Base-by-base conservation (phyloP, 2,329 filamentous ascomycete genomes). In the Penicillium sp. region DNA sequence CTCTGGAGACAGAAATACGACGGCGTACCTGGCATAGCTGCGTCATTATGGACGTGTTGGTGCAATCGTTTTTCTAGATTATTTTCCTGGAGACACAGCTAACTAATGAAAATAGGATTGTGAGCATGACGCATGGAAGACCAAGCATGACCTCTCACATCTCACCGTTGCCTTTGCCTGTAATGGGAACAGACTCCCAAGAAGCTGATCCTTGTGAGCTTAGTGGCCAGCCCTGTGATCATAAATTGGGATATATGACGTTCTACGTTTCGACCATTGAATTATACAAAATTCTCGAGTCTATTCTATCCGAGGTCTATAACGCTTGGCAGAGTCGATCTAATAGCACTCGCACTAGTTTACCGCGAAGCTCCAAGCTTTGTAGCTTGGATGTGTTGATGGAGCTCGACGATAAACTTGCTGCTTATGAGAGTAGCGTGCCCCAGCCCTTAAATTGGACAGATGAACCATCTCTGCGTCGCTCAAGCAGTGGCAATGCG, bases 21-120 rank as follows among this genome's bases (percentile, higher is more conserved):
- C 64, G 66, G 33, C 65, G 74, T n/a, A 73, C 72, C 0, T 78
- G 76, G 76, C 70, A 77, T 53, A 73, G 74, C 9, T 78, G 76
- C 51, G 70, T 77, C 0, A 69, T 75, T 21, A 66, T 78, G 61
- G 73, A 77, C 45, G 66, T 72, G 73, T 76, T 57, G 39, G 73
- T 61, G n/a, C 27, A 21, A 21, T 15, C n/a, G 3, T 0, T 12
- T 13, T 12, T 38, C 12, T 29, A 13, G 2, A 19, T 31, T 2
- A 12, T 5, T 38, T 43, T 31, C 33, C 2, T 33, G n/a, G 13
- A 29, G 3, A 15, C 12, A 21, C 2, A 31, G 15, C 42, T 55
- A 43, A 38, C 45, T 56, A 41, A 38, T 29, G 12, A 19, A 2
- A 25, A 19, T 42, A 76, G 74, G 57, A 64, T 73, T 21, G 65